These are phyloP conservation scores for Fremontodendron californicum DNA, from an alignment of 345 rosid genomes.

Conservation along the genomic window DNA sequence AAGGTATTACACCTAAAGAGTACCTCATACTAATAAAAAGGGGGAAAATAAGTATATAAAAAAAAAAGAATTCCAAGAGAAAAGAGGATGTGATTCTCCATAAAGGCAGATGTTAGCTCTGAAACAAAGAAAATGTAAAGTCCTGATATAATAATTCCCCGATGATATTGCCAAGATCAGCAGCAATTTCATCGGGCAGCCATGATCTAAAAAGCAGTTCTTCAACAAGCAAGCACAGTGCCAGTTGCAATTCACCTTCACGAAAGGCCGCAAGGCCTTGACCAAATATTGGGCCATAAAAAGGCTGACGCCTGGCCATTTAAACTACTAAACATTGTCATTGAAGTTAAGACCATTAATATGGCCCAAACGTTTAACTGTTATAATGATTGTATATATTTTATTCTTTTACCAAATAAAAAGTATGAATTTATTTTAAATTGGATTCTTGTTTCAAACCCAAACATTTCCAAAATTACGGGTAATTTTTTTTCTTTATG, in stretches of 20 bases:
- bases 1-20: neutral
- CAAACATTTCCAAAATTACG: no score
- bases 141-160: conserved; percentile 70
- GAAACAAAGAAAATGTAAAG: conserved; percentile 59
- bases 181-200: conserved; percentile 74
- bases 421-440: no score
- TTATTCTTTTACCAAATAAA: no score
- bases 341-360: no score
- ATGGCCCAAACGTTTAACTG: no score
- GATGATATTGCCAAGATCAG: conserved; percentile 66
- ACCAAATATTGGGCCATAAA: no score
- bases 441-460: no score
- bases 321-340: no score
- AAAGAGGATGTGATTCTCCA: neutral
- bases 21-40: neutral
- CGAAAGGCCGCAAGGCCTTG: no score
- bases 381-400: no score
- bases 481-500: no score
- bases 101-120: conserved; percentile 40
- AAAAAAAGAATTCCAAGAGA: neutral
- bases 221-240: conserved; percentile 55
- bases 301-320: no score
- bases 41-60: neutral
- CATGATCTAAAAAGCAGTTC: conserved; percentile 86
- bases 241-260: conserved; percentile 33